A percentile compares a stretch with the other conserved stretches of the same genome.
Conservation (phyloP, 1,284 basidiomycete genomes). For the Ceratobasidium sp. region DNA sequence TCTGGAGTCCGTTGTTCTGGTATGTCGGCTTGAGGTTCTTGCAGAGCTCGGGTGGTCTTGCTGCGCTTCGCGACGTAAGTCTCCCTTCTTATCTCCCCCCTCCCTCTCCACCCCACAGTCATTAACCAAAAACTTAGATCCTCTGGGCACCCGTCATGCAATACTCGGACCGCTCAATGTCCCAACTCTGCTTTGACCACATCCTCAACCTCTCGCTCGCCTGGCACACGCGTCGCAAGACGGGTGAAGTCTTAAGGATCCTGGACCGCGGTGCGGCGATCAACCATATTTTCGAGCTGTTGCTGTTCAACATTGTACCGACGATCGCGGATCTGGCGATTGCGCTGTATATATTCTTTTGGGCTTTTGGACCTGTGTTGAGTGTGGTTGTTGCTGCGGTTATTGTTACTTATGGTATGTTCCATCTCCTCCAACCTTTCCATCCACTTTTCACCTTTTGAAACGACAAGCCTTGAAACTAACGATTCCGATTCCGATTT, state of each 20-base stretch:
- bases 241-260: conserved; percentile 74
- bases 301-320: conserved; percentile 84
- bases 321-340: conserved; percentile 82
- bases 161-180: conserved; percentile 85
- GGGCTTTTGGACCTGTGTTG: conserved; percentile 77
- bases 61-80: conserved; percentile 75
- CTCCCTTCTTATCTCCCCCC: too few species aligned
- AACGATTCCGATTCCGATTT: too few species aligned
- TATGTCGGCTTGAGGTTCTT: conserved; percentile 76
- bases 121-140: too few species aligned
- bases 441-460: too few species aligned
- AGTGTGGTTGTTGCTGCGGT: conserved; percentile 79
- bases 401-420: conserved; percentile 79
- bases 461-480: too few species aligned
- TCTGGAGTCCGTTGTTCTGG: conserved; percentile 73
- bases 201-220: conserved; percentile 84
- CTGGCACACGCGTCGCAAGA: conserved; percentile 83
- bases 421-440: too few species aligned
- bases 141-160: conserved; percentile 90
- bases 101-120: too few species aligned
- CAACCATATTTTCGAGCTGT: conserved; percentile 66
- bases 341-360: conserved; percentile 74
- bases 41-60: conserved; percentile 77
- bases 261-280: conserved; percentile 73
- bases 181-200: conserved; percentile 81